A percentile compares a stretch with the other conserved stretches of the same genome.
Conservation (phyloP, 2,329 filamentous ascomycete genomes). For the Sporothrix humicola region DNA sequence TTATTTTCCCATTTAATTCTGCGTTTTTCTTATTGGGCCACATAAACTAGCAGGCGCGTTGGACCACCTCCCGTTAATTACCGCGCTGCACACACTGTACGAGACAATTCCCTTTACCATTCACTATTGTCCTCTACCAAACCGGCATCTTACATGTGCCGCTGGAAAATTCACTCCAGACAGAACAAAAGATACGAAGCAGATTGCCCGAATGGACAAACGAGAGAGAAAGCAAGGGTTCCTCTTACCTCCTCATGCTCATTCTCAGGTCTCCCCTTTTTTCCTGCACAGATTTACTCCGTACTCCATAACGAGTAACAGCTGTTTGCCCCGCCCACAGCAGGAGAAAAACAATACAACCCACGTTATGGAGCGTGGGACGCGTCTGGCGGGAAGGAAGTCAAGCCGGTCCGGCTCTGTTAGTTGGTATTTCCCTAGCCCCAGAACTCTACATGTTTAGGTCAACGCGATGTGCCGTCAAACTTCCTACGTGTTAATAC, state of each 20-base stretch:
- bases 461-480: constrained; percentile 5
- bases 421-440: background rate
- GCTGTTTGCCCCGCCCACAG: constrained; percentile 1
- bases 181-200: background rate
- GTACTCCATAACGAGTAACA: background rate
- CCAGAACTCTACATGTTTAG: background rate
- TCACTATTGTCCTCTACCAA: background rate
- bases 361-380: constrained; percentile 5
- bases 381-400: constrained; percentile 22
- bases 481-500: background rate
- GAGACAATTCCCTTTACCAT: background rate
- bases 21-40: constrained; percentile 2
- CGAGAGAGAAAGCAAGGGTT: background rate
- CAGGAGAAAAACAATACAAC: constrained; percentile 16
- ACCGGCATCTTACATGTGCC: background rate
- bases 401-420: background rate
- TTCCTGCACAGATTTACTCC: background rate
- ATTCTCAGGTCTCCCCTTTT: constrained; percentile 10
- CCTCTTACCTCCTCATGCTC: background rate
- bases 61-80: background rate
- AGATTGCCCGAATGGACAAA: background rate
- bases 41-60: background rate
- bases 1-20: constrained; percentile 13
- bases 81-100: background rate
- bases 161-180: background rate